Evolutionary conservation across 2,329 filamentous ascomycete species (phyloP).

Genomic region (Aspergillus jensenii): DNA sequence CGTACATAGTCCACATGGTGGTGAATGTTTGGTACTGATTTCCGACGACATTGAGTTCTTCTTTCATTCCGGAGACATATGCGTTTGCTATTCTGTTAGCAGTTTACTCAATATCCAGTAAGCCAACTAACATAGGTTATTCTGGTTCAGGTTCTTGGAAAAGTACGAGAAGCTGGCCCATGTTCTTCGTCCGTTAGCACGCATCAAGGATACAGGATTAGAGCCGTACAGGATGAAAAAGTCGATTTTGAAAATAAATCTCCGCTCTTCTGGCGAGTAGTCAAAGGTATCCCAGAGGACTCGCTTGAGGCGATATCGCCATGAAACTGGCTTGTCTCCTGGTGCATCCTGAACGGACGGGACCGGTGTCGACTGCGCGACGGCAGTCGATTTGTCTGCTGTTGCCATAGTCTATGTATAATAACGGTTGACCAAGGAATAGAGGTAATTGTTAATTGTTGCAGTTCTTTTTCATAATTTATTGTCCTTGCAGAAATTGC

Average conservation of each 20-base stretch:
- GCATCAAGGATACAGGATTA: too few species aligned
- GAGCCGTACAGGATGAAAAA: neutral
- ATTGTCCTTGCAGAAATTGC: too few species aligned
- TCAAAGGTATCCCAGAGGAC: neutral
- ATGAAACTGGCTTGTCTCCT: neutral
- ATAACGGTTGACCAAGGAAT: too few species aligned
- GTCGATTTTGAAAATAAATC: neutral
- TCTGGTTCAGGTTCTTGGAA: constrained; percentile 3
- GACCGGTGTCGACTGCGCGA: neutral
- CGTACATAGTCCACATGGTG: constrained; percentile 4
- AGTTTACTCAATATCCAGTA: neutral
- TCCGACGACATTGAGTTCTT: constrained; percentile 1
- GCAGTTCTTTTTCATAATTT: too few species aligned
- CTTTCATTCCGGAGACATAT: constrained; percentile 5
- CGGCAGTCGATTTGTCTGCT: neutral
- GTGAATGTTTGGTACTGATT: constrained; percentile 2
- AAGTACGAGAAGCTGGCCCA: constrained; percentile 5
- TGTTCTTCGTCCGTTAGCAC: neutral
- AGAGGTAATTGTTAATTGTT: too few species aligned
- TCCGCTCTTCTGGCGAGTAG: neutral
- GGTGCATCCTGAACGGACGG: neutral
- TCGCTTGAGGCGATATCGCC: neutral
- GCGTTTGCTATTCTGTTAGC: neutral
- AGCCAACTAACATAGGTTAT: neutral
- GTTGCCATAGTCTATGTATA: too few species aligned